Evolutionary conservation across 2,329 filamentous ascomycete species (phyloP).

Genomic region (Neodidymelliopsis sp.): DNA sequence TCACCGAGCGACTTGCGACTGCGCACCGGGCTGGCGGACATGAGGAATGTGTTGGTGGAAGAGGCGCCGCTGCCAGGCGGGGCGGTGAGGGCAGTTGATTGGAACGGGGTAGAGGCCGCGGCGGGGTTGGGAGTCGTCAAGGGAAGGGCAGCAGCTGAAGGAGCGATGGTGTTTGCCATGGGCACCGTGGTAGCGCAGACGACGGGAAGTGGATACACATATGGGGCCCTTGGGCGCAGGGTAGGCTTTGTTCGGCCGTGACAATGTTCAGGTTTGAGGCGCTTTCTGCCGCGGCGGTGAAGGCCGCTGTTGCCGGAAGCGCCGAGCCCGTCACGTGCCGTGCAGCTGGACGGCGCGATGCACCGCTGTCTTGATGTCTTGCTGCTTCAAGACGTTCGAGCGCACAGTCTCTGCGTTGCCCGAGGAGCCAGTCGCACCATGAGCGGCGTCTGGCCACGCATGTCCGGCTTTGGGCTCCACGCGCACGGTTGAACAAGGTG

Average conservation of each 20-base stretch:
- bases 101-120: constrained; percentile 45
- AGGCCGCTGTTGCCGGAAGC: constrained; percentile 17
- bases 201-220: constrained; percentile 20
- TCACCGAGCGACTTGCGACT: constrained; percentile 64
- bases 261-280: constrained; percentile 32
- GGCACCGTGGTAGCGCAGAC: constrained; percentile 20
- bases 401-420: constrained; percentile 12
- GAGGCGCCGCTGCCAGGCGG: constrained; percentile 60
- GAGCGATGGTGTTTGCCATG: constrained; percentile 42
- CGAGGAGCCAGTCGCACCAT: constrained; percentile 17
- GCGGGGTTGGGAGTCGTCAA: constrained; percentile 33
- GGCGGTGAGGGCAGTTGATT: constrained; percentile 54
- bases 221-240: constrained; percentile 29
- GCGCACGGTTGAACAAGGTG: constrained; percentile 30
- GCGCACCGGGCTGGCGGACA: constrained; percentile 76
- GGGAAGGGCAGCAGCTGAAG: constrained; percentile 30
- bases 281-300: too few relatives aligned
- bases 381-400: too few relatives aligned
- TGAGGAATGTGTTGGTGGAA: constrained; percentile 85
- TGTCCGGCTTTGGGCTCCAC: constrained; percentile 8
- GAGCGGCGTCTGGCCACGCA: constrained; percentile 9
- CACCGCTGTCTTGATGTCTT: neutral
- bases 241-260: constrained; percentile 27
- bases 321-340: constrained; percentile 26
- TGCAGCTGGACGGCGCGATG: too few relatives aligned